Percentiles rank a stretch among this genome's conserved stretches.
These are phyloP conservation scores for Cairneyella variabilis DNA, from an alignment of 495 filamentous ascomycete species.

Conservation along the genomic window DNA sequence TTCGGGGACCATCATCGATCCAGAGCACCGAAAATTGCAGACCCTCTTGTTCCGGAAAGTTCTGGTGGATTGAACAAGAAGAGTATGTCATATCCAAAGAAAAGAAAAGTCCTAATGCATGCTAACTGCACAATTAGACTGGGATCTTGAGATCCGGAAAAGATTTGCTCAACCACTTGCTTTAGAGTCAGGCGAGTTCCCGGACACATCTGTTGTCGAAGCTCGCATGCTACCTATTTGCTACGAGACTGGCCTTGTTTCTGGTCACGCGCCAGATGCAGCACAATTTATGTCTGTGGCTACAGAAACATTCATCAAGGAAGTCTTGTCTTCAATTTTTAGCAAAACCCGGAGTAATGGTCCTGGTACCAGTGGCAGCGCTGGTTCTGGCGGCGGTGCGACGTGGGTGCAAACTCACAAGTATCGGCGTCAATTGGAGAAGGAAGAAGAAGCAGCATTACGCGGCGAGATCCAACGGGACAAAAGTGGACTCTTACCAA, in stretches of 20 bases:
- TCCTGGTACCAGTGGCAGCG: conserved; percentile 51
- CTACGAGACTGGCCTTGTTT: conserved; percentile 84
- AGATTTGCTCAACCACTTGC: conserved; percentile 84
- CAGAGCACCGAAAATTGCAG: conserved; percentile 54
- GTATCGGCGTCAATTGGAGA: conserved; percentile 67
- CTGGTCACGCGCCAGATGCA: conserved; percentile 65
- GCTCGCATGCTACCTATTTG: conserved; percentile 89
- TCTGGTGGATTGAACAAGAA: conserved; percentile 78
- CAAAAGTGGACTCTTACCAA: conserved; percentile 71
- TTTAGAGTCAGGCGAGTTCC: conserved; percentile 89
- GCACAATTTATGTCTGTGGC: conserved; percentile 86
- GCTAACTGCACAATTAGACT: conserved; percentile 48
- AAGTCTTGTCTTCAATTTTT: conserved; percentile 75
- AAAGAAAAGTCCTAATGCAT: background rate
- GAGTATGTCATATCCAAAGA: conserved; percentile 53
- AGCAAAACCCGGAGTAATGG: conserved; percentile 76
- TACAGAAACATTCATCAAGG: conserved; percentile 89
- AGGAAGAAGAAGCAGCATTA: conserved; percentile 65
- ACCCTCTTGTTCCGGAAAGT: conserved; percentile 75
- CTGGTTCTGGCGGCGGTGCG: conserved; percentile 57
- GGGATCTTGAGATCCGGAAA: conserved; percentile 89
- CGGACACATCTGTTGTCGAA: conserved; percentile 72
- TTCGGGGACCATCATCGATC: conserved; percentile 65
- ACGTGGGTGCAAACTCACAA: conserved; percentile 74
- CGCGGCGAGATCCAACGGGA: conserved; percentile 62